These are phyloP conservation scores for Parietaria judaica DNA, from an alignment of 306 rosid species.

Conservation along the genomic window DNA sequence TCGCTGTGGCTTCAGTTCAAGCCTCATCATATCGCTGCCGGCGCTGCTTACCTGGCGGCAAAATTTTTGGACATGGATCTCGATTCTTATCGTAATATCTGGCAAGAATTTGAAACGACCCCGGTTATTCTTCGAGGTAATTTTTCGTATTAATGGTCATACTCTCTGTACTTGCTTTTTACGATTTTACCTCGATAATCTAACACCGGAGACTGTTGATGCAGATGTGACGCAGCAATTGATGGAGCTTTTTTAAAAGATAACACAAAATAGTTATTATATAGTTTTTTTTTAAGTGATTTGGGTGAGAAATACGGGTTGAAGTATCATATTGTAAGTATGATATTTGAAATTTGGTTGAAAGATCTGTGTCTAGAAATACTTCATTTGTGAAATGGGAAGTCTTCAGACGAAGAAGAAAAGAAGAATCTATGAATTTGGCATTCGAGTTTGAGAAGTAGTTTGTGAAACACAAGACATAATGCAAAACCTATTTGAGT, in stretches of 20 bases:
- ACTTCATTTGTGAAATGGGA: too few relatives aligned
- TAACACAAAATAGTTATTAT: background rate
- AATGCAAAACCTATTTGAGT: too few relatives aligned
- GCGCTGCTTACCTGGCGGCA: conserved; percentile 88
- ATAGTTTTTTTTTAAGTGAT: background rate
- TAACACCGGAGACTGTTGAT: conserved; percentile 13
- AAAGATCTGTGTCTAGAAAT: too few relatives aligned
- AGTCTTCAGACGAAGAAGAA: too few relatives aligned
- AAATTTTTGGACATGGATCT: conserved; percentile 76
- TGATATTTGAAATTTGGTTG: too few relatives aligned
- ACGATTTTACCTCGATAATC: background rate
- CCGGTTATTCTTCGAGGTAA: conserved; percentile 90
- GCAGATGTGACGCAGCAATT: conserved; percentile 93
- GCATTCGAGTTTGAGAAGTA: too few relatives aligned
- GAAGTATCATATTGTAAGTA: too few relatives aligned
- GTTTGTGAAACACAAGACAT: too few relatives aligned
- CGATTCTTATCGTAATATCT: conserved; percentile 51
- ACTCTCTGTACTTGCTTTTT: background rate
- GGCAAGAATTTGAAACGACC: conserved; percentile 86
- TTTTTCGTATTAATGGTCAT: background rate
- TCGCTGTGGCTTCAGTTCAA: conserved; percentile 98
- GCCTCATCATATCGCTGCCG: conserved; percentile 96
- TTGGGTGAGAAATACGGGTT: too few relatives aligned
- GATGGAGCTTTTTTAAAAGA: conserved; percentile 73
- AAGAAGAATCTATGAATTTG: too few relatives aligned